Evolutionary conservation across 257 asterid species (phyloP).

Genomic region (Plantago ovata): DNA sequence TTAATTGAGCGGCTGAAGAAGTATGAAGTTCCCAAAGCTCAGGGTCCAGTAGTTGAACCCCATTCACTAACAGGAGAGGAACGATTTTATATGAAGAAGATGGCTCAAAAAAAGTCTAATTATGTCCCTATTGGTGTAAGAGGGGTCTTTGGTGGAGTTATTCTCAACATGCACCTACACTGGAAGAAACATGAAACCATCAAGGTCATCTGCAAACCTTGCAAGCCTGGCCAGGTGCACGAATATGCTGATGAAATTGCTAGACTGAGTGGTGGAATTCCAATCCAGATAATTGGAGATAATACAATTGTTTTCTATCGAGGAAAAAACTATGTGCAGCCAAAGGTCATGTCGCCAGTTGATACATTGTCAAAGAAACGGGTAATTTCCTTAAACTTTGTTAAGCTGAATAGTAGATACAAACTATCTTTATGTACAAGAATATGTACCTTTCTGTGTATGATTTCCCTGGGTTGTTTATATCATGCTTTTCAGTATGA

Average conservation of each 20-base stretch:
- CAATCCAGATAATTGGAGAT: slow-evolving; percentile 73
- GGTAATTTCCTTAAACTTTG: slow-evolving; percentile 36
- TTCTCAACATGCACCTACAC: slow-evolving; percentile 95
- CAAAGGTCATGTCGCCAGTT: slow-evolving; percentile 89
- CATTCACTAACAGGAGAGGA: slow-evolving; percentile 76
- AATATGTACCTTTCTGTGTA: too few relatives aligned
- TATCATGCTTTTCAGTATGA: too few relatives aligned
- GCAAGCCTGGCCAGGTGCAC: slow-evolving; percentile 76
- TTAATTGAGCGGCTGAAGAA: slow-evolving; percentile 75
- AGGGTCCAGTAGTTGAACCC: slow-evolving; percentile 84
- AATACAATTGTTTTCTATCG: slow-evolving; percentile 79
- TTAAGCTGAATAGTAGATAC: background rate
- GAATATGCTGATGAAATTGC: slow-evolving; percentile 75
- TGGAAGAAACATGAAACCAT: slow-evolving; percentile 99
- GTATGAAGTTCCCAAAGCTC: slow-evolving; percentile 78
- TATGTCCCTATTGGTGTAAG: slow-evolving; percentile 93
- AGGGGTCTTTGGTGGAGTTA: slow-evolving; percentile 93
- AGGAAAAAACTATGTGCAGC: slow-evolving; percentile 82
- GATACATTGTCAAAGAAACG: slow-evolving; percentile 85
- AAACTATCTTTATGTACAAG: background rate
- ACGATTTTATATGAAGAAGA: slow-evolving; percentile 75
- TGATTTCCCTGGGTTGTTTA: too few relatives aligned
- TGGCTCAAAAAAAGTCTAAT: slow-evolving; percentile 90
- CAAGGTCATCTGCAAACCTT: slow-evolving; percentile 83
- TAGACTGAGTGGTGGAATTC: slow-evolving; percentile 85